Evolutionary conservation across 331 rosid species (phyloP).

Genomic region (Prunus yedoensis): DNA sequence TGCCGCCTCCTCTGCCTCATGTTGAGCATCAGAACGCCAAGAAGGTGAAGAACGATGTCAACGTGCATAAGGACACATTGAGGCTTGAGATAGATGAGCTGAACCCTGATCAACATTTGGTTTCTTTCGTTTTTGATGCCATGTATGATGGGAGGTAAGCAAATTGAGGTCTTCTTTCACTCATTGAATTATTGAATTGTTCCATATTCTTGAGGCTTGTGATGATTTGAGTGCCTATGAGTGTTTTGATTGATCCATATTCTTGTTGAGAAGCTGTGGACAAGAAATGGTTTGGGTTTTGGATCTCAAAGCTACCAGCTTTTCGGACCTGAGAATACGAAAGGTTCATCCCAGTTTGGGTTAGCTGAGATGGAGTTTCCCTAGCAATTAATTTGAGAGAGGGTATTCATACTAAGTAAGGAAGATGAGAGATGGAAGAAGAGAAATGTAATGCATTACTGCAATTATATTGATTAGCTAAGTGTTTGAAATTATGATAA

Average conservation of each 20-base stretch:
- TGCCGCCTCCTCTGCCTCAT: constrained; percentile 47
- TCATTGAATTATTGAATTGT: neutral
- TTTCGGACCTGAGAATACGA: constrained; percentile 4
- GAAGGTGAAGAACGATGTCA: constrained; percentile 73
- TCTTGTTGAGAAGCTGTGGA: constrained; percentile 1
- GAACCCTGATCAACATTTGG: constrained; percentile 66
- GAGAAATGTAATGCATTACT: neutral
- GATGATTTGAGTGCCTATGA: neutral
- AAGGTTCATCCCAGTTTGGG: neutral
- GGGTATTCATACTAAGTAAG: neutral
- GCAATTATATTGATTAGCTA: neutral
- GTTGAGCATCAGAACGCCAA: constrained; percentile 82
- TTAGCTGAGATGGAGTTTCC: neutral
- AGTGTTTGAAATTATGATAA: neutral
- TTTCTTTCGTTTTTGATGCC: constrained; percentile 86
- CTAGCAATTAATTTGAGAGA: neutral
- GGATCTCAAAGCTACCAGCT: neutral
- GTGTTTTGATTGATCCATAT: constrained; percentile 11
- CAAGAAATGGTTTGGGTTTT: neutral
- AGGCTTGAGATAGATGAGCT: constrained; percentile 51
- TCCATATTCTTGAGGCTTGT: neutral
- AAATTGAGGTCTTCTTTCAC: neutral
- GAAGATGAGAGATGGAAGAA: neutral
- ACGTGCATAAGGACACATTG: constrained; percentile 73
- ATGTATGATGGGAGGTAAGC: constrained; percentile 73